phyloP scores from a whole-genome alignment of 441 rosid species.

The Euphorbia celastroides region DNA sequence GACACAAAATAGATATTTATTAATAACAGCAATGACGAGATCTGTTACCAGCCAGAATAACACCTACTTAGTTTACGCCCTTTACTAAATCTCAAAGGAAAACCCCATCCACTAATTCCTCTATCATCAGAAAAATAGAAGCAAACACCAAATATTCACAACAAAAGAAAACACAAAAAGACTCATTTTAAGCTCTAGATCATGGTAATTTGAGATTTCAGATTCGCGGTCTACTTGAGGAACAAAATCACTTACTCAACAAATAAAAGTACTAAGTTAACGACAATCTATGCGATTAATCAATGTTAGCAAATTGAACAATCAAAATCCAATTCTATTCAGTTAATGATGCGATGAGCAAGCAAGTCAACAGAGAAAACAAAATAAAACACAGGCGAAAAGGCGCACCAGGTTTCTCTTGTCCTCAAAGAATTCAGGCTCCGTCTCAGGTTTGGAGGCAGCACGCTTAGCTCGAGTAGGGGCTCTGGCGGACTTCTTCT shows the following conservation, averaged over 20 bases:
- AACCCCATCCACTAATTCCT: too few relatives aligned
- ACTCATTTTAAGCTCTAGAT: not conserved
- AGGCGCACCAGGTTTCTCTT: slow-evolving; percentile 65
- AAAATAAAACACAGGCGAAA: too few relatives aligned
- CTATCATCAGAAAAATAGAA: not conserved
- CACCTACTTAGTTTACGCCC: too few relatives aligned
- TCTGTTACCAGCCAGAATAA: too few relatives aligned
- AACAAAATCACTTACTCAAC: not conserved
- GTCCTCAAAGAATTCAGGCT: slow-evolving; percentile 69
- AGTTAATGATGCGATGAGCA: not conserved
- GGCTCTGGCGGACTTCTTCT: slow-evolving; percentile 22
- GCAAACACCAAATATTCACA: not conserved
- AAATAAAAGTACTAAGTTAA: not conserved
- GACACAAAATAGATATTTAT: too few relatives aligned
- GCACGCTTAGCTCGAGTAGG: slow-evolving; percentile 42
- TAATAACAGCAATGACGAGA: too few relatives aligned
- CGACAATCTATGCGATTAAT: not conserved
- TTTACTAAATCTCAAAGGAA: not conserved
- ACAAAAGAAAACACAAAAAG: not conserved
- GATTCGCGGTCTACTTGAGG: not conserved
- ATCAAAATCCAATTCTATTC: not conserved
- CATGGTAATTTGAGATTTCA: not conserved
- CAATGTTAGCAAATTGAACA: not conserved
- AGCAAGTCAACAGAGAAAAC: not conserved
- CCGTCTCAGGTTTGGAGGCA: slow-evolving; percentile 31